Evolutionary conservation across 2,329 filamentous ascomycete genomes (phyloP), one percentile per base, ranked within the genome.

Genomic region (Diatrype stigma): DNA sequence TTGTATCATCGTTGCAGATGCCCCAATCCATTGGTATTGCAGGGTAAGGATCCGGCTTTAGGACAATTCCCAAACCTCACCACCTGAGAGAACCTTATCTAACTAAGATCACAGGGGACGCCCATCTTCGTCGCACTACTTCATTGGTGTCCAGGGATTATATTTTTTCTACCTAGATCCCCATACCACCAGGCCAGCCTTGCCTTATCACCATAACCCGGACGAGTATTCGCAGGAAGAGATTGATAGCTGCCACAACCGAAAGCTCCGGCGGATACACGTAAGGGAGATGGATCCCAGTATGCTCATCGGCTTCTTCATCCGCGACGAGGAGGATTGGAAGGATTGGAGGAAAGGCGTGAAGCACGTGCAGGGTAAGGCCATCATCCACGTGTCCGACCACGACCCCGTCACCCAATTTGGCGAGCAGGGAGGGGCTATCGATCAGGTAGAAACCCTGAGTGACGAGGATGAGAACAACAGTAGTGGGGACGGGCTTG

Each of bases 281-380:
- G 80, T 99, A 46, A 84, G 85, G 52, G 92, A 97, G 64, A 94
- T 99, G 89, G 94, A 99, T 63, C 94, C 94, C 0, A 96, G 91
- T 64, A 99, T 99, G 94, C 74, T 99, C 40, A 89, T 99, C 57
- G 93, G 90, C 4, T 97, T 97, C 63, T 73, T 99, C 34, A 91
- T 99, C 55, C 81, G 79, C 38, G 83, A 89, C 51, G 85, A 93
- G 60, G 79, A 85, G 42, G 94, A 99, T 59, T 97, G 93, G 87
- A 73, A 79, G 37, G 80, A 83, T 48, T 97, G 92, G 92, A 87
- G 89, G 63, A 76, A 81, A 52, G 80, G 83, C n/a, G 79, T 96
- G 2, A 83, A 83, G 59, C 82, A 87, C 59, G 84, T 88, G 8
- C 84, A 89, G 60, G 89, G 89, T 21, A 96, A 96, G 68, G 78